Evolutionary conservation across 306 rosid species (phyloP).

Genomic region (Leucaena leucocephala): DNA sequence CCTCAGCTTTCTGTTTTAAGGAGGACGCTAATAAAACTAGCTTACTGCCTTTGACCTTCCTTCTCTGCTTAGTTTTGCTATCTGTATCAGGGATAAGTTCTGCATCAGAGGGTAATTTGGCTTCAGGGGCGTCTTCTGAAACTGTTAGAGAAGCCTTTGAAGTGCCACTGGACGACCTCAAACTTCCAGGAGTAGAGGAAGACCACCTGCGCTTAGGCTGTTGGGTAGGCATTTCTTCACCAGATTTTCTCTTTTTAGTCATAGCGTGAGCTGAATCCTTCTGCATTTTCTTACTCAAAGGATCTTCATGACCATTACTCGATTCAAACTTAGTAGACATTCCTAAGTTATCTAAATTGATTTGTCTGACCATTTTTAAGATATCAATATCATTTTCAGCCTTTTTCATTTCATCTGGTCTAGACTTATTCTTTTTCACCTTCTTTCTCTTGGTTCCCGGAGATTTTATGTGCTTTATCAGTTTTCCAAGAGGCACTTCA

Average conservation of each 20-base stretch:
- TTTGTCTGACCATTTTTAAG: conserved; percentile 73
- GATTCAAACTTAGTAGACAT: conserved; percentile 61
- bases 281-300: conserved; percentile 45
- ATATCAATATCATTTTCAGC: conserved; percentile 67
- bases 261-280: conserved; percentile 43
- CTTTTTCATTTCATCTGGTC: conserved; percentile 48
- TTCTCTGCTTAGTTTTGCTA: conserved; percentile 50
- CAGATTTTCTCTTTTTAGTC: conserved; percentile 61
- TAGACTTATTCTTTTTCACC: conserved; percentile 56
- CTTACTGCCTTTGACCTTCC: conserved; percentile 43
- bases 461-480: conserved; percentile 53
- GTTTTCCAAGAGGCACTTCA: conserved; percentile 76
- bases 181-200: conserved; percentile 48
- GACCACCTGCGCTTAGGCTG: conserved; percentile 70
- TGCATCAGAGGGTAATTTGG: conserved; percentile 39
- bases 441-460: conserved; percentile 64
- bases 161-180: conserved; percentile 47
- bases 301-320: conserved; percentile 76
- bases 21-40: conserved; percentile 62
- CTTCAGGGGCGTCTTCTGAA: conserved; percentile 44
- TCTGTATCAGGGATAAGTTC: conserved; percentile 47
- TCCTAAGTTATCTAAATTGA: conserved; percentile 66
- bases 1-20: conserved; percentile 57
- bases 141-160: conserved; percentile 50
- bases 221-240: conserved; percentile 51